Evolutionary conservation across 148 eudicot species (phyloP).

Genomic region (Heliamphora exappendiculata): DNA sequence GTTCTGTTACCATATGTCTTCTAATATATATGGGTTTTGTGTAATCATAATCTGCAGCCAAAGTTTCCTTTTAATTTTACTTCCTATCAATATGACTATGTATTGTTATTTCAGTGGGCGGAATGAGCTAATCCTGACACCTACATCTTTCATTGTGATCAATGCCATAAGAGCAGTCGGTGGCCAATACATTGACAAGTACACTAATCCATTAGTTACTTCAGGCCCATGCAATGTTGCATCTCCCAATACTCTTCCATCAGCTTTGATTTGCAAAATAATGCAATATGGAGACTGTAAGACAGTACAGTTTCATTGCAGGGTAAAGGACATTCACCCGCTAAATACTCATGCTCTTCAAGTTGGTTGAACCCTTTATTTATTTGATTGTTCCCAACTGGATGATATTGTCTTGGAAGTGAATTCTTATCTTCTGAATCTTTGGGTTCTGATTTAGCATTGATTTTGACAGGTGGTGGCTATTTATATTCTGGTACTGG

Average conservation of each 20-base stretch:
- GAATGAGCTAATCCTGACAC: constrained; percentile 45
- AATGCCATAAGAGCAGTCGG: constrained; percentile 29
- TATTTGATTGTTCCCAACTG: constrained; percentile 1
- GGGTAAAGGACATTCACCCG: constrained; percentile 33
- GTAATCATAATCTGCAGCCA: neutral
- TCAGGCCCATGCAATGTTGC: constrained; percentile 15
- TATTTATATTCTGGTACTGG: constrained; percentile 48
- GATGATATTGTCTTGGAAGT: neutral
- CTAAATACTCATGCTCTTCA: neutral
- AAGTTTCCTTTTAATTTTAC: neutral
- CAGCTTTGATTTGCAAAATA: constrained; percentile 39
- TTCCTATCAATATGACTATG: neutral
- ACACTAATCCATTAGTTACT: constrained; percentile 15
- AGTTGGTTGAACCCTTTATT: neutral
- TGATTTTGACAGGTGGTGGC: constrained; percentile 55
- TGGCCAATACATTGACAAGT: constrained; percentile 7
- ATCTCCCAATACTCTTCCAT: constrained; percentile 18
- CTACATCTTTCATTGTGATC: constrained; percentile 67
- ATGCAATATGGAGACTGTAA: constrained; percentile 22
- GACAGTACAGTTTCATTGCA: constrained; percentile 50
- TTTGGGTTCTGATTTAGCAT: constrained; percentile 1
- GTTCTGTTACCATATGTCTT: neutral
- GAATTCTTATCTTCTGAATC: neutral
- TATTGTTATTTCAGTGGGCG: constrained; percentile 36
- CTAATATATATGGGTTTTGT: neutral